Conservation (phyloP, 2,329 filamentous ascomycete species). For the Venturia asperata region DNA sequence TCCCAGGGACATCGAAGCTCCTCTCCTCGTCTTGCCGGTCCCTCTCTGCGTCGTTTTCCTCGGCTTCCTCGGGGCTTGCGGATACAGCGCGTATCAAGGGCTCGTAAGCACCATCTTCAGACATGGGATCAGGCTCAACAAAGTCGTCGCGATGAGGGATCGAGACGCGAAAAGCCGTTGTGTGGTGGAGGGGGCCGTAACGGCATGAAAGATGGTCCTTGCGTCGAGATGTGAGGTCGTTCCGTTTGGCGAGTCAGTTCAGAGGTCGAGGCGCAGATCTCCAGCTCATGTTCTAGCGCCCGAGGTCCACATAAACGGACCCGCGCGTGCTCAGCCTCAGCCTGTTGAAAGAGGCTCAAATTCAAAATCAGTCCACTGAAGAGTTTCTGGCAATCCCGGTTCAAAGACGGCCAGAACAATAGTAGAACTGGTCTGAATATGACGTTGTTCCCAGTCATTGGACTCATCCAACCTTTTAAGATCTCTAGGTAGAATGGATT, state of each 20-base stretch:
- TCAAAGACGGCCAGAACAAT: too few relatives aligned
- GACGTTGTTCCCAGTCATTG: too few relatives aligned
- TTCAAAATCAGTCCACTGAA: too few relatives aligned
- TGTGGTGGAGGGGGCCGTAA: constrained; percentile 21
- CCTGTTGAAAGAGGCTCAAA: constrained; percentile 1
- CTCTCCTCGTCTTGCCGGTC: constrained; percentile 15
- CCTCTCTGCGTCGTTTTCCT: not conserved
- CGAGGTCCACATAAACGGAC: not conserved
- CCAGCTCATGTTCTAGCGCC: not conserved
- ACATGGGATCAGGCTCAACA: constrained; percentile 29
- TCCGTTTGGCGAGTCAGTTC: constrained; percentile 13
- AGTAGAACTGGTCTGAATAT: too few relatives aligned
- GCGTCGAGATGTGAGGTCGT: constrained; percentile 11
- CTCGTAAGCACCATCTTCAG: constrained; percentile 26
- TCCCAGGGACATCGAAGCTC: constrained; percentile 24
- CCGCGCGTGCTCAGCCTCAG: not conserved
- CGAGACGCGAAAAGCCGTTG: not conserved
- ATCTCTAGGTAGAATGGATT: too few relatives aligned
- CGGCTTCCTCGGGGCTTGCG: constrained; percentile 16
- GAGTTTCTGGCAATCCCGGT: too few relatives aligned
- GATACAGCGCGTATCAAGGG: constrained; percentile 27
- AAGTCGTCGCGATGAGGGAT: constrained; percentile 2
- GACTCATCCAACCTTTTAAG: too few relatives aligned
- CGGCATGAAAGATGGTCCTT: constrained; percentile 14
- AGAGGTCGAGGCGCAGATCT: not conserved